Percentiles rank a stretch among this genome's conserved stretches.
Evolutionary conservation across 176 grass and related monocot genomes (phyloP).

Genomic region (Raddia distichophylla): DNA sequence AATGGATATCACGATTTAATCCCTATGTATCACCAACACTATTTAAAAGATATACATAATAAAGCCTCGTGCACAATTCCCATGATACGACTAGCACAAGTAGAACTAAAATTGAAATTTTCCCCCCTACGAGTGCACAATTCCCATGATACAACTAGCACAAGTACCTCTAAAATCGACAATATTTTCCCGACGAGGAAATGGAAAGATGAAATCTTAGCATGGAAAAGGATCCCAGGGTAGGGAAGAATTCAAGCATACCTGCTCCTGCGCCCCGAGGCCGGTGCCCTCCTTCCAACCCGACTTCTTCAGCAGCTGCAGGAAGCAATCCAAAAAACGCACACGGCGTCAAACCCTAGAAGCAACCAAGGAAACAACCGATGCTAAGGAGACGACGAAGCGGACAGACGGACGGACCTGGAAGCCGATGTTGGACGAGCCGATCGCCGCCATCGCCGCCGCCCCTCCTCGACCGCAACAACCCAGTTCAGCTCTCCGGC

Average conservation of each 20-base stretch:
- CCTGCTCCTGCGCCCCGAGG: conserved; percentile 89
- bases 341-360: conserved; percentile 55
- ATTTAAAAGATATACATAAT: not conserved
- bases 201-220: not conserved
- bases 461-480: not conserved
- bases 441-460: conserved; percentile 48
- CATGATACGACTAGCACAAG: not conserved
- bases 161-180: not conserved
- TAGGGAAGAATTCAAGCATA: conserved; percentile 41
- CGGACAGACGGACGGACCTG: conserved; percentile 38
- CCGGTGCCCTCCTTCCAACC: conserved; percentile 97
- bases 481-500: not conserved
- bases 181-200: not conserved
- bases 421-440: conserved; percentile 90
- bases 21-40: not conserved
- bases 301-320: conserved; percentile 88
- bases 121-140: not conserved
- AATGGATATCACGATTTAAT: not conserved
- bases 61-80: not conserved
- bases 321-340: not conserved
- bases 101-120: not conserved
- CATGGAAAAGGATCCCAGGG: not conserved
- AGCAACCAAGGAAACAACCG: not conserved
- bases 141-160: not conserved
- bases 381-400: not conserved